Conservation (phyloP, 2,329 filamentous ascomycete species). For the Colletotrichum limetticola region DNA sequence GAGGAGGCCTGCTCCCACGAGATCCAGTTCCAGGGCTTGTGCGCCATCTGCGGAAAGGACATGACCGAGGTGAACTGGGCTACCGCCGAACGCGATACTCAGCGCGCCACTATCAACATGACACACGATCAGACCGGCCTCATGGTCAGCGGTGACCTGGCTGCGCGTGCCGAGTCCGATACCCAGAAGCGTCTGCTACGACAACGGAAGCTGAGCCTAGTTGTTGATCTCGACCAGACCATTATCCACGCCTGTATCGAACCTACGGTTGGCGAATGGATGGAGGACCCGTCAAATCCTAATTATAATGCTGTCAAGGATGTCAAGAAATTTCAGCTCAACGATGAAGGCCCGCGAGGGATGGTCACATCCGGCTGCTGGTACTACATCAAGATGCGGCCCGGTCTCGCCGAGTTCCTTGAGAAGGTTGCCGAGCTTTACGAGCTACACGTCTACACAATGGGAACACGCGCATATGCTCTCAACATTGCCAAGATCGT, state of each 20-base stretch:
- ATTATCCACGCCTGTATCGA: constrained; percentile 99
- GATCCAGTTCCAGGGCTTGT: constrained; percentile 90
- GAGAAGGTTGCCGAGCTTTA: constrained; percentile 82
- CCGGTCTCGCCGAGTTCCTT: constrained; percentile 85
- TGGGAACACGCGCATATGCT: constrained; percentile 98
- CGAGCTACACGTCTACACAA: constrained; percentile 98
- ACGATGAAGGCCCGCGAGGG: constrained; percentile 83
- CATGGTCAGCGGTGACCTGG: constrained; percentile 85
- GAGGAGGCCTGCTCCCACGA: constrained; percentile 93
- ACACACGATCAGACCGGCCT: constrained; percentile 90
- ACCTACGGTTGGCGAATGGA: constrained; percentile 95
- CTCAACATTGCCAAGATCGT: constrained; percentile 92
- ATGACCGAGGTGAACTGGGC: constrained; percentile 94
- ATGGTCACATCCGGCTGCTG: constrained; percentile 75
- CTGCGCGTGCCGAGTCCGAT: constrained; percentile 84
- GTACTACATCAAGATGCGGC: constrained; percentile 98
- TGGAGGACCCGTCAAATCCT: constrained; percentile 85
- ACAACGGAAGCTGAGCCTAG: constrained; percentile 86
- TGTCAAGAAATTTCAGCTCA: constrained; percentile 87
- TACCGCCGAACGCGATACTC: constrained; percentile 79
- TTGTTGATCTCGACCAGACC: constrained; percentile 97
- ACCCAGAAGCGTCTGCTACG: constrained; percentile 84
- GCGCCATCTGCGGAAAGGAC: constrained; percentile 92
- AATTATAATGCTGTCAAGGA: constrained; percentile 93
- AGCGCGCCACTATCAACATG: constrained; percentile 93